Evolutionary conservation across 352 stramenopile species (phyloP), one percentile per base, ranked within the genome.

Genomic region (Phytophthora idaei): DNA sequence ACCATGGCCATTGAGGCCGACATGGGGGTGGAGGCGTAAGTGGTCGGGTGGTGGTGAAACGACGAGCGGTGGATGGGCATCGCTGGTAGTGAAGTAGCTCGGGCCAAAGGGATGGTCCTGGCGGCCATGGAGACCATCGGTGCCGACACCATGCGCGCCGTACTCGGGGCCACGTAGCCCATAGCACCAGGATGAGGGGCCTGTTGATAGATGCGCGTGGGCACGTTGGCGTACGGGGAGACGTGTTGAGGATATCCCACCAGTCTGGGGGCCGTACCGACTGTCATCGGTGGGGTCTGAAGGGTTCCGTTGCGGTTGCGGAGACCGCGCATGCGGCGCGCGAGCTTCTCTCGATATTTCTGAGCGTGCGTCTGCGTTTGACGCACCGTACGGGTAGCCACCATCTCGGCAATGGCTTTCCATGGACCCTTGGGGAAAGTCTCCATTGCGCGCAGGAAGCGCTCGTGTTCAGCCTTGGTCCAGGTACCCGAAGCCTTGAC

Each of bases 301-400:
- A 90, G 55, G 12, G 76, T 86, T 31, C 78, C 77, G 52, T 87
- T 87, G 15, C 81, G 78, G 57, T 90, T 90, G 51, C 81, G 81
- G 12, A 90, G 73, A 21, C 81, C 81, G n/a, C 81, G 81, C 64
- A 85, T 74, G 44, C 78, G 80, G 28, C 82, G 71, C 2, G 73
- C 74, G 28, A 88, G 63, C 67, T 90, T 90, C 64, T 89, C 80
- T 10, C 80, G 61, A 59, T 90, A 88, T 67, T 90, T 90, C 47
- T 89, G 81, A 10, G 79, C 81, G 58, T 92, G 81, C 6, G 80
- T 90, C 69, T 89, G 80, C 46, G 80, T 89, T 74, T 90, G 82
- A 51, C 82, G 82, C 27, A 87, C 77, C 4, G 83, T 89, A 25
- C 81, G 80, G 32, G 83, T 87, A 55, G 72, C 81, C 25, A 92